A percentile compares a stretch with the other conserved stretches of the same genome.
phyloP scores from a whole-genome alignment of 78 protist species.

The Dictyostelium firmibasis region DNA sequence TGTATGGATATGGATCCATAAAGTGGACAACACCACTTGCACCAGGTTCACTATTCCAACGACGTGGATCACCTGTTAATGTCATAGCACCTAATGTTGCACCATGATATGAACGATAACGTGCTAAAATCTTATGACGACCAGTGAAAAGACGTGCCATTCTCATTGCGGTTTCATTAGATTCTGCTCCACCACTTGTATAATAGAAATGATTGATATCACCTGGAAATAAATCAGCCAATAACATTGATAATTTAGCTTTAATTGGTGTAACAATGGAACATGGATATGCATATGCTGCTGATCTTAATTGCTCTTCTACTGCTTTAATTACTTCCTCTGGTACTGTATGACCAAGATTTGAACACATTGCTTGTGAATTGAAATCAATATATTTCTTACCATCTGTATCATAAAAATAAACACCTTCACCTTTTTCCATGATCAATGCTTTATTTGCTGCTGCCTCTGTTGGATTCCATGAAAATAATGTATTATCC shows the following conservation, averaged over 20 bases:
- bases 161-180: slow-evolving; percentile 84
- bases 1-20: slow-evolving; percentile 66
- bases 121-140: slow-evolving; percentile 75
- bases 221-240: slow-evolving; percentile 82
- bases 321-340: slow-evolving; percentile 65
- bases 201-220: slow-evolving; percentile 68
- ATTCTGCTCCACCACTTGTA: slow-evolving; percentile 82
- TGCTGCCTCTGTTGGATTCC: slow-evolving; percentile 73
- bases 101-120: slow-evolving; percentile 87
- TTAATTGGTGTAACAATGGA: slow-evolving; percentile 42
- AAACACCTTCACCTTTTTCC: slow-evolving; percentile 77
- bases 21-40: slow-evolving; percentile 53
- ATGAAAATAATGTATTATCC: slow-evolving; percentile 64
- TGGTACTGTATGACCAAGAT: slow-evolving; percentile 79
- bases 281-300: slow-evolving; percentile 82
- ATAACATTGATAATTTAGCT: slow-evolving; percentile 58
- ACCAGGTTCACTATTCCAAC: slow-evolving; percentile 75
- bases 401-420: slow-evolving; percentile 72
- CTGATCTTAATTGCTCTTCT: slow-evolving; percentile 39
- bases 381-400: slow-evolving; percentile 82
- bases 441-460: slow-evolving; percentile 50
- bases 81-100: slow-evolving; percentile 77
- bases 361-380: slow-evolving; percentile 85
- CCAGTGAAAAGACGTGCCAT: slow-evolving; percentile 80
- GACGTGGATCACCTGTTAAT: slow-evolving; percentile 83